Conservation (phyloP, 345 rosid genomes). For the Gossypium rotundifolium region DNA sequence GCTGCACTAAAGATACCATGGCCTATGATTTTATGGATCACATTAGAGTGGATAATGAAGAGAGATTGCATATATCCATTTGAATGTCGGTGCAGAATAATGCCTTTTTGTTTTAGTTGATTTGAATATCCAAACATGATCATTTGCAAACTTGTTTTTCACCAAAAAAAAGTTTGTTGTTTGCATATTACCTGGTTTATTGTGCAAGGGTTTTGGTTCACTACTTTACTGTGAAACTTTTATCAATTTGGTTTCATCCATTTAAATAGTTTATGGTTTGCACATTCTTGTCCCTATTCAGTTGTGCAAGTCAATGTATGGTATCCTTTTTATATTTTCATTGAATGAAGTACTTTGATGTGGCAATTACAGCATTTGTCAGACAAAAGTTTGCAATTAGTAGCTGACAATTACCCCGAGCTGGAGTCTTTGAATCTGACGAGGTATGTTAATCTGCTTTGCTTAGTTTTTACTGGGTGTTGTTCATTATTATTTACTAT, state of each 20-base stretch:
- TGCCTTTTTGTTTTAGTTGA: neutral
- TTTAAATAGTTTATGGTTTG: neutral
- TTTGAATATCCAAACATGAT: neutral
- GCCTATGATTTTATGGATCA: neutral
- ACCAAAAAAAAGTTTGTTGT: neutral
- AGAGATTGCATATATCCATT: neutral
- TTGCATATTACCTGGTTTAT: neutral
- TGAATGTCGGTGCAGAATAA: neutral
- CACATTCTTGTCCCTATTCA: neutral
- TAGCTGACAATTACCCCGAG: conserved; percentile 63
- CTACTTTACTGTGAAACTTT: neutral
- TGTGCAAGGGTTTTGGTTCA: neutral
- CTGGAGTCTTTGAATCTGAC: conserved; percentile 68
- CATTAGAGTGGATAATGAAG: neutral
- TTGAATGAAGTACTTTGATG: conserved; percentile 11
- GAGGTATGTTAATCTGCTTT: conserved; percentile 40
- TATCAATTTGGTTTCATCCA: neutral
- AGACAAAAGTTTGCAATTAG: conserved; percentile 62
- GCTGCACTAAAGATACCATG: neutral
- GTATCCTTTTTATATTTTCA: conserved; percentile 6
- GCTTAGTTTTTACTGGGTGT: neutral
- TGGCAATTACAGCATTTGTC: conserved; percentile 51
- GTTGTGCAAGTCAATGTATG: neutral
- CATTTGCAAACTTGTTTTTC: neutral
- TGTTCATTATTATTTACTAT: neutral